phyloP scores from a whole-genome alignment of 73 alveolate species.

The Blepharisma stoltei region DNA sequence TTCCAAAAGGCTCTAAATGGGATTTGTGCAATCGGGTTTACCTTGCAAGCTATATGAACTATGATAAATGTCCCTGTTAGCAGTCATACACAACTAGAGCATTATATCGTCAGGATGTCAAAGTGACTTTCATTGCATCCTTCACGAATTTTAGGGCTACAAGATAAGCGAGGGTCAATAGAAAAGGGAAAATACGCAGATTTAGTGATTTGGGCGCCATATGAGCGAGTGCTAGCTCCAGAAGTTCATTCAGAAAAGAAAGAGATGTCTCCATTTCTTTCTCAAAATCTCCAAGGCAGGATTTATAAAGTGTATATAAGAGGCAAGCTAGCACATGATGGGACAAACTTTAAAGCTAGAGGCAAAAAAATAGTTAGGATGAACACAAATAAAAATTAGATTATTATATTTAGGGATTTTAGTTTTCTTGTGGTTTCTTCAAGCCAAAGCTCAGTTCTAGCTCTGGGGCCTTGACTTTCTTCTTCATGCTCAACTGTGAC shows the following conservation, averaged over 20 bases:
- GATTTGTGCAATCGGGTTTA: constrained; percentile 3
- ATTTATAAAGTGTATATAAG: too few relatives aligned
- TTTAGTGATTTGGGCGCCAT: constrained; percentile 20
- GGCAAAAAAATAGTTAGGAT: too few relatives aligned
- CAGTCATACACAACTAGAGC: constrained; percentile 5
- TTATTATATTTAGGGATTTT: neutral
- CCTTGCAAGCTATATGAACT: constrained; percentile 27
- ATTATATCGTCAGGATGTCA: constrained; percentile 17
- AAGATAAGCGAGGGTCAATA: neutral
- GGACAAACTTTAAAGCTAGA: too few relatives aligned
- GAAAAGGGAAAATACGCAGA: constrained; percentile 29
- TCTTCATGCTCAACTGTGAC: neutral
- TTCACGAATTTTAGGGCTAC: neutral
- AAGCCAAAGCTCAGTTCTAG: constrained; percentile 6
- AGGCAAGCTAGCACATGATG: too few relatives aligned
- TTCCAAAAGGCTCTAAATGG: constrained; percentile 23
- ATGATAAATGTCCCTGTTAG: constrained; percentile 4
- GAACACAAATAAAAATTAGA: too few relatives aligned
- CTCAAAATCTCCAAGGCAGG: too few relatives aligned
- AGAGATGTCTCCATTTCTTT: too few relatives aligned
- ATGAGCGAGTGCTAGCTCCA: neutral
- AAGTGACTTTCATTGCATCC: constrained; percentile 24
- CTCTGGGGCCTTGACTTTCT: neutral
- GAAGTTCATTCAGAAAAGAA: too few relatives aligned
- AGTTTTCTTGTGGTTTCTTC: neutral